Evolutionary conservation across 2,329 filamentous ascomycete genomes (phyloP).

Genomic region (Chaetothyriales sp.): DNA sequence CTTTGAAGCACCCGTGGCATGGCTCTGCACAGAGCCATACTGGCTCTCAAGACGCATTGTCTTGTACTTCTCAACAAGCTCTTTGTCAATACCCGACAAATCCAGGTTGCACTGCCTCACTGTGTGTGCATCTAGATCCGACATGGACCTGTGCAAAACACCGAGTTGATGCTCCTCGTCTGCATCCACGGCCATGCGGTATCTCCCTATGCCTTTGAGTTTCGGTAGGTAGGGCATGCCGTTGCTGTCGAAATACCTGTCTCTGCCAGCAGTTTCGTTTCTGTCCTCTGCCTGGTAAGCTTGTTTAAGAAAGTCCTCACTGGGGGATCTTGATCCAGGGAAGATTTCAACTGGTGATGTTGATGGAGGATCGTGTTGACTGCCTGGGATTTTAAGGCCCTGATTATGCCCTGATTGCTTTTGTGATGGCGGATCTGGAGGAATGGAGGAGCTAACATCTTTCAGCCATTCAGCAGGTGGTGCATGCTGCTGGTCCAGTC

Average conservation of each 20-base stretch:
- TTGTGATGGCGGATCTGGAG: neutral
- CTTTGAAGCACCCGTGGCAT: constrained; percentile 7
- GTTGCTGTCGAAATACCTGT: constrained; percentile 9
- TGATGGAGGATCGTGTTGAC: neutral
- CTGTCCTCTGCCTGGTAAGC: neutral
- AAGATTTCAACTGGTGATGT: too few relatives aligned
- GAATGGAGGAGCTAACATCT: neutral
- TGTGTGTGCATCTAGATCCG: constrained; percentile 6
- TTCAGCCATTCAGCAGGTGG: neutral
- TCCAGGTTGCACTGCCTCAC: constrained; percentile 7
- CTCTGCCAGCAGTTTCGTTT: constrained; percentile 1
- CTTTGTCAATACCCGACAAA: constrained; percentile 7
- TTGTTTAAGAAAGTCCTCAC: neutral
- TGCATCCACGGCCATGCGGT: constrained; percentile 12
- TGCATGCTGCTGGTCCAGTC: neutral
- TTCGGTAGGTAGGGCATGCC: constrained; percentile 9
- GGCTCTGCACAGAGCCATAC: constrained; percentile 1
- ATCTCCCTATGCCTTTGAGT: constrained; percentile 15
- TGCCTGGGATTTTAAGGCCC: neutral
- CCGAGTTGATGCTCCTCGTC: constrained; percentile 12
- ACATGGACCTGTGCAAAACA: constrained; percentile 6
- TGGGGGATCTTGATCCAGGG: neutral
- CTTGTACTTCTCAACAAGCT: constrained; percentile 9
- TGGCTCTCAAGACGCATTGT: constrained; percentile 4
- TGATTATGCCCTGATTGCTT: neutral